Base-by-base conservation (phyloP, 345 rosid species). In the Isatis tinctoria region DNA sequence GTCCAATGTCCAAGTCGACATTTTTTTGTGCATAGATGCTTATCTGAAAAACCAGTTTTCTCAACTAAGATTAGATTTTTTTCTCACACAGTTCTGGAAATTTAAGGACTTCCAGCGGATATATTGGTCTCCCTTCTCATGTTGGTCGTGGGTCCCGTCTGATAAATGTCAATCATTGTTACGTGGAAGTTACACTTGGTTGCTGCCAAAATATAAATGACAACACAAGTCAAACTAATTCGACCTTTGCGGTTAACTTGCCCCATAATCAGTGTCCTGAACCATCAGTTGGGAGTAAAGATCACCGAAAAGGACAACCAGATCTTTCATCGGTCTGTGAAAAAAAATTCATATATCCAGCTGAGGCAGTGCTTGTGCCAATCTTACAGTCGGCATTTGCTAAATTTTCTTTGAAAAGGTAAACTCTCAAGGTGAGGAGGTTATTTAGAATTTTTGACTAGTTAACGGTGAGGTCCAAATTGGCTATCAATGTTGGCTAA, bases 361-460 rank as follows among this genome's bases (percentile, higher is more conserved):
- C 84, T 52, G 97, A 90, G 80, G 96, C 98, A 64, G 88, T 95
- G 76, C 86, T 92, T 74, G 97, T 95, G 76, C 98, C 99, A 1
- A 86, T 90, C 69, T 75, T 92, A 82, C 96, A 87, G 65, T 80
- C 97, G 67, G 84, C 98, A 63, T 83, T 82, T 77, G 90, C 99
- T 58, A 85, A 90, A 74, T 85, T 92, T 81, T 92, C 97, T 62
- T 74, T 92, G 78, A 89, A 88, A 87, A 90, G 99, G 98, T 95
- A 78, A 77, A 48, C 36, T 28, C 16, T 43, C 61, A 44, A 69
- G 65, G 61, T 64, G 53, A 64, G 36, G 12, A 56, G 59, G 67
- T 70, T 66, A 59, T 53, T 66, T 75, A 4, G 69, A 33, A 70
- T 75, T 37, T 57, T 58, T 65, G 51, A n/a, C 35, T 71, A 54